Percentiles rank a stretch among this genome's conserved stretches.
Evolutionary conservation across 1,139 yeast species (phyloP).

Genomic region (Meyerozyma guilliermondii): DNA sequence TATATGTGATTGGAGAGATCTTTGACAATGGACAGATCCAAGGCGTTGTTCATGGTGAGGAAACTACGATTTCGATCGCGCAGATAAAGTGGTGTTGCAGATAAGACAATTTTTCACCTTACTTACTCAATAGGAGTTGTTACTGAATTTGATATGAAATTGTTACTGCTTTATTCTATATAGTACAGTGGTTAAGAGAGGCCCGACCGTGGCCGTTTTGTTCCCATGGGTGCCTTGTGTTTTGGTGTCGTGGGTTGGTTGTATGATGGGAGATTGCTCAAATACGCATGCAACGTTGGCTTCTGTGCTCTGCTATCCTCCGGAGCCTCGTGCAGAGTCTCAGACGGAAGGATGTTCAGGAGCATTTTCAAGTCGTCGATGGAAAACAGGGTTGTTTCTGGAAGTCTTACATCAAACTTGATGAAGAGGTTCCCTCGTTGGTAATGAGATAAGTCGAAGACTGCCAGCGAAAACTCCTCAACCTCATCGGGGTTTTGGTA

Average conservation of each 20-base stretch:
- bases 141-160: no score
- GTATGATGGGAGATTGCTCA: neutral
- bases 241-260: neutral
- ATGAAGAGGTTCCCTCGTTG: constrained; percentile 37
- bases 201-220: neutral
- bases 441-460: constrained; percentile 19
- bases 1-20: constrained; percentile 88
- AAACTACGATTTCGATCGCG: neutral
- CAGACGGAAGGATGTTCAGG: constrained; percentile 22
- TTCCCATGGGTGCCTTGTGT: neutral
- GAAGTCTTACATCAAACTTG: constrained; percentile 36
- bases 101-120: neutral
- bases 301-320: neutral
- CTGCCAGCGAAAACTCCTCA: constrained; percentile 12
- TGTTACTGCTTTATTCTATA: neutral
- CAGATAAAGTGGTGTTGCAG: neutral
- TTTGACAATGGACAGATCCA: constrained; percentile 71
- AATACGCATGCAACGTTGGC: neutral
- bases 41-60: constrained; percentile 16
- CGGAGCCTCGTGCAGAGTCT: constrained; percentile 1
- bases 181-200: neutral
- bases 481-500: constrained; percentile 15
- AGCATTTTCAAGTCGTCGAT: constrained; percentile 19
- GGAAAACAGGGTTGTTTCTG: constrained; percentile 24
- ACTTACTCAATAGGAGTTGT: no score